These are phyloP conservation scores for Zygnema circumcarinatum DNA, from an alignment of 139 green algal species.

Conservation along the genomic window DNA sequence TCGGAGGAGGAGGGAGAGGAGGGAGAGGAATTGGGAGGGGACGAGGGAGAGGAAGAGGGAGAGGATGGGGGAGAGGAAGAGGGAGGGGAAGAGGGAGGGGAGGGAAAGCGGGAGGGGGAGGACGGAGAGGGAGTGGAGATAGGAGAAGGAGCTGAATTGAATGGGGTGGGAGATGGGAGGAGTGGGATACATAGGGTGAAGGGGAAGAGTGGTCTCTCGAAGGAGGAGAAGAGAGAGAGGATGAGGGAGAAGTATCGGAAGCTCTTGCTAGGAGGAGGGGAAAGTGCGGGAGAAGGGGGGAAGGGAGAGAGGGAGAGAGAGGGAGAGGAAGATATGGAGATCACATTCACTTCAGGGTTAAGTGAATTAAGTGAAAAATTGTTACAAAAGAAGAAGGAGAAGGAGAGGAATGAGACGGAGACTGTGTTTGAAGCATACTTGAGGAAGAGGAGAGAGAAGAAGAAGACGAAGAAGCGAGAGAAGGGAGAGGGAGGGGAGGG, in stretches of 20 bases:
- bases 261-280: slow-evolving; percentile 29
- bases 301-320: slow-evolving; percentile 43
- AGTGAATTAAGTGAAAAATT: slow-evolving; percentile 79
- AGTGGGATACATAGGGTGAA: not conserved
- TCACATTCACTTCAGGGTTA: slow-evolving; percentile 74
- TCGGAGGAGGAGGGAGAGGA: slow-evolving; percentile 46
- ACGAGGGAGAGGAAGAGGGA: slow-evolving; percentile 27
- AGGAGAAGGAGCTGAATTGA: slow-evolving; percentile 4
- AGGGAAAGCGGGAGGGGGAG: slow-evolving; percentile 3
- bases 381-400: slow-evolving; percentile 71
- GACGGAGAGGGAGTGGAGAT: slow-evolving; percentile 42
- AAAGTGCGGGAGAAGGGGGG: slow-evolving; percentile 3
- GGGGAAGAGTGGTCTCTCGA: slow-evolving; percentile 23
- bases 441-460: slow-evolving; percentile 59
- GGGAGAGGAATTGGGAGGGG: slow-evolving; percentile 23
- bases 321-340: slow-evolving; percentile 68
- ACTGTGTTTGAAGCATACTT: slow-evolving; percentile 86
- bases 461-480: slow-evolving; percentile 48
- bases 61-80: not conserved
- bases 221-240: slow-evolving; percentile 26
- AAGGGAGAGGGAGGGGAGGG: slow-evolving; percentile 45
- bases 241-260: slow-evolving; percentile 44
- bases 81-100: slow-evolving; percentile 10
- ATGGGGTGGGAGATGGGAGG: not conserved
- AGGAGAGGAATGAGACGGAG: slow-evolving; percentile 67